Conservation (phyloP, 257 asterid genomes). For the Handroanthus guayacan region DNA sequence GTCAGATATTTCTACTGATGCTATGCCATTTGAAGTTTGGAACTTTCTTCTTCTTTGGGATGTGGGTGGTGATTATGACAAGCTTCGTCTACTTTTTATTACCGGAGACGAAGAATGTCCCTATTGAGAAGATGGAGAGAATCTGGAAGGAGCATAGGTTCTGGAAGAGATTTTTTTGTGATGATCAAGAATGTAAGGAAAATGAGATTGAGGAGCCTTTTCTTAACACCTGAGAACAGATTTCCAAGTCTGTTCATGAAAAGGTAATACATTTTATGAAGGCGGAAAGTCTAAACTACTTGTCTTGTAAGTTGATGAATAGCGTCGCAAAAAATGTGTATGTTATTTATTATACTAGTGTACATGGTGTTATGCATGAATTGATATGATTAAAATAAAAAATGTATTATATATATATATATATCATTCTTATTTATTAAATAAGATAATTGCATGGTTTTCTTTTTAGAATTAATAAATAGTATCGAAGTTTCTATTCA, state of each 20-base stretch:
- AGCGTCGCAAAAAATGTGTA: too few relatives aligned
- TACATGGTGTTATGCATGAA: too few relatives aligned
- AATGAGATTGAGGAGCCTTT: not conserved
- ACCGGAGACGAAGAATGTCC: constrained; percentile 54
- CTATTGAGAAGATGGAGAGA: constrained; percentile 49
- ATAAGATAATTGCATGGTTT: too few relatives aligned
- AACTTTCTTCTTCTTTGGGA: constrained; percentile 46
- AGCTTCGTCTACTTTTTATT: constrained; percentile 40
- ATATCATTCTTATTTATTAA: too few relatives aligned
- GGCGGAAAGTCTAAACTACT: too few relatives aligned
- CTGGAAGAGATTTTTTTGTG: constrained; percentile 41
- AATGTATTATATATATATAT: too few relatives aligned
- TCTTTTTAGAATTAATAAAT: too few relatives aligned
- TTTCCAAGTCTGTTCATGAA: not conserved
- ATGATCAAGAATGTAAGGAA: not conserved
- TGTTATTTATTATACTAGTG: too few relatives aligned
- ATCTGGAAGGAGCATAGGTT: constrained; percentile 51
- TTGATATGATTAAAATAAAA: too few relatives aligned
- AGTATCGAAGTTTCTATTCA: too few relatives aligned
- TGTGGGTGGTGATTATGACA: constrained; percentile 49
- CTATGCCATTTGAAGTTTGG: constrained; percentile 37
- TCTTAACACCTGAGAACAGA: not conserved
- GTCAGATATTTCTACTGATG: constrained; percentile 40
- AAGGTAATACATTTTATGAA: too few relatives aligned
- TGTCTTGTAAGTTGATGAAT: too few relatives aligned